Evolutionary conservation across 169 alveolate genomes (phyloP).

Genomic region (Theileria orientalis): DNA sequence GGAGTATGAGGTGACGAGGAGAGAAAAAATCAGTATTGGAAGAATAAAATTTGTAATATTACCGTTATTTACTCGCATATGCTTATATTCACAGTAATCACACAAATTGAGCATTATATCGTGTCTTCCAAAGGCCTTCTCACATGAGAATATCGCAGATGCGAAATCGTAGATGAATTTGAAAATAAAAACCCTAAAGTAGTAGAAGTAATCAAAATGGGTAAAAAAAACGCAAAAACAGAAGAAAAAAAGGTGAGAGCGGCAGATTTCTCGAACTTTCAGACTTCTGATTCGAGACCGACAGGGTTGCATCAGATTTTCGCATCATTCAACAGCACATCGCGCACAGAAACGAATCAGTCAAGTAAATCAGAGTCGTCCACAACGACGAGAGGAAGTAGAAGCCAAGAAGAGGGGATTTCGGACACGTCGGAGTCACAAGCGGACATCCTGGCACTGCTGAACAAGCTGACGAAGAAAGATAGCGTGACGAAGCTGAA

Average conservation of each 20-base stretch:
- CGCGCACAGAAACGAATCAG: background rate
- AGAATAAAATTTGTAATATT: too few species aligned
- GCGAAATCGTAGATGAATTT: background rate
- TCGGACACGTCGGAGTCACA: background rate
- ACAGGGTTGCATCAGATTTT: constrained; percentile 59
- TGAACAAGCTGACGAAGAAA: constrained; percentile 56
- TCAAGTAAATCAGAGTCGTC: constrained; percentile 9
- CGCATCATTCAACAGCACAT: constrained; percentile 29
- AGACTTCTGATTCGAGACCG: constrained; percentile 48
- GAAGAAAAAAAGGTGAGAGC: constrained; percentile 59
- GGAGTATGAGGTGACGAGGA: too few species aligned
- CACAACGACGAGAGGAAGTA: background rate
- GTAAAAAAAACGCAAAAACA: constrained; percentile 4
- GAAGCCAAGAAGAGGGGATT: background rate
- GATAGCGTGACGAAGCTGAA: constrained; percentile 47
- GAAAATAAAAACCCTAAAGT: background rate
- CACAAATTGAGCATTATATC: too few species aligned
- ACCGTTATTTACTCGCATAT: too few species aligned
- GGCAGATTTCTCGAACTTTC: constrained; percentile 57
- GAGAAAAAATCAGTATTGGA: too few species aligned
- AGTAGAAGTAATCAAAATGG: constrained; percentile 14
- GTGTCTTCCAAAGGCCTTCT: too few species aligned
- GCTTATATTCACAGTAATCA: too few species aligned
- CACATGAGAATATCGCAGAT: background rate
- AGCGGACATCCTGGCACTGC: constrained; percentile 34